A percentile compares a stretch with the other conserved stretches of the same genome.
phyloP scores from a whole-genome alignment of 2,329 filamentous ascomycete genomes.

The Volutella citrinella region DNA sequence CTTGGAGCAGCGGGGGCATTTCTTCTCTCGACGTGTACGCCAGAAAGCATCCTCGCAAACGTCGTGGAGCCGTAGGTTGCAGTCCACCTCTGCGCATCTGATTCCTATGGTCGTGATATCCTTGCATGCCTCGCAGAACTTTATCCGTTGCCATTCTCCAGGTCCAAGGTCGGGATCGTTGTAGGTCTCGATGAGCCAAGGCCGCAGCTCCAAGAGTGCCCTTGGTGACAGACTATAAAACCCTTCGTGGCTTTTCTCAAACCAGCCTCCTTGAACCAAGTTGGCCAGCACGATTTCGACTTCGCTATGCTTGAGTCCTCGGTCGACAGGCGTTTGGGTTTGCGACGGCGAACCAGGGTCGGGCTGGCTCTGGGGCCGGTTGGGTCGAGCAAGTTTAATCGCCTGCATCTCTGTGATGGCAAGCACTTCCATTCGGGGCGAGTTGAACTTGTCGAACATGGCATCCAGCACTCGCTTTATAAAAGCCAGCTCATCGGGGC shows the following conservation, averaged over 20 bases:
- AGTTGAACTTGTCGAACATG: conserved; percentile 91
- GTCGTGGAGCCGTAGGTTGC: conserved; percentile 70
- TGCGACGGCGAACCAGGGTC: conserved; percentile 31
- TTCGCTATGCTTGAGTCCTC: conserved; percentile 70
- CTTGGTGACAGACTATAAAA: conserved; percentile 77
- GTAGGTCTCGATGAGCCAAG: conserved; percentile 85
- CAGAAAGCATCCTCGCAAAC: conserved; percentile 74
- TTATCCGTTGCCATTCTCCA: conserved; percentile 70
- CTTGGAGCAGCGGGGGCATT: conserved; percentile 61
- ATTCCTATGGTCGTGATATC: conserved; percentile 85
- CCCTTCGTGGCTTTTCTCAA: conserved; percentile 67
- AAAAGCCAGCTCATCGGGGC: conserved; percentile 82
- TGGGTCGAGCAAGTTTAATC: conserved; percentile 61
- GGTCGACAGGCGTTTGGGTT: conserved; percentile 38
- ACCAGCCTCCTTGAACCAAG: conserved; percentile 79
- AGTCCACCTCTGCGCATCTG: conserved; percentile 68
- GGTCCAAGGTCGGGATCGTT: conserved; percentile 67
- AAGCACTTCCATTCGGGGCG: conserved; percentile 74
- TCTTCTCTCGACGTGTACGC: conserved; percentile 57
- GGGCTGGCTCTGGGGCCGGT: conserved; percentile 33
- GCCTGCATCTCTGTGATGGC: conserved; percentile 79
- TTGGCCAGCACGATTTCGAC: conserved; percentile 69
- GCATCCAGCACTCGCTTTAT: conserved; percentile 83
- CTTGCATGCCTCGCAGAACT: conserved; percentile 82
- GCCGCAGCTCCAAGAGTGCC: conserved; percentile 77